Conservation (phyloP, 495 filamentous ascomycete genomes). For the Neurospora sp. region DNA sequence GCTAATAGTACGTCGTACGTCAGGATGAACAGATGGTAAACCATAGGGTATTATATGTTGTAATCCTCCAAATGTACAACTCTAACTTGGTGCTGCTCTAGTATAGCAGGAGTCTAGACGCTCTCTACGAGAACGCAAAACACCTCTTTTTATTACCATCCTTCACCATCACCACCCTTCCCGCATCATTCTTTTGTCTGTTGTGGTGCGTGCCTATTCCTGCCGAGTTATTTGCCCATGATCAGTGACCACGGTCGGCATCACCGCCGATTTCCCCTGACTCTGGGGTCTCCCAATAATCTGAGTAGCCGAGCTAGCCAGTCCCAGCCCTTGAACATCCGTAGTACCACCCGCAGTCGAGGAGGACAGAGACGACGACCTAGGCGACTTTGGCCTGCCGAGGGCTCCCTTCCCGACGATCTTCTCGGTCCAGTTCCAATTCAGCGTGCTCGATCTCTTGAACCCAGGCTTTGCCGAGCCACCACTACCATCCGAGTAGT, state of each 20-base stretch:
- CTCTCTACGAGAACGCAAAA: neutral
- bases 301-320: neutral
- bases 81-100: neutral
- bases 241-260: neutral
- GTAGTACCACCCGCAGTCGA: neutral
- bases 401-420: conserved; percentile 40
- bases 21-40: neutral
- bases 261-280: neutral
- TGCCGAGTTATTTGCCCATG: neutral
- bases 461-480: neutral
- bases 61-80: neutral
- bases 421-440: conserved; percentile 49
- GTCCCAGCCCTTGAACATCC: neutral
- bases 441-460: conserved; percentile 10
- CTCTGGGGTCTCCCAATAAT: neutral
- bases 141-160: neutral
- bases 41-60: neutral
- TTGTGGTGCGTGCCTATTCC: neutral
- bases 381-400: neutral
- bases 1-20: neutral
- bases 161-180: neutral
- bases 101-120: neutral
- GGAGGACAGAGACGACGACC: neutral
- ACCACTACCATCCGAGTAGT: neutral
- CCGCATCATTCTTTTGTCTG: neutral